These are phyloP conservation scores for Sclerotinia nivalis DNA, from an alignment of 2,329 filamentous ascomycete species.

Conservation along the genomic window DNA sequence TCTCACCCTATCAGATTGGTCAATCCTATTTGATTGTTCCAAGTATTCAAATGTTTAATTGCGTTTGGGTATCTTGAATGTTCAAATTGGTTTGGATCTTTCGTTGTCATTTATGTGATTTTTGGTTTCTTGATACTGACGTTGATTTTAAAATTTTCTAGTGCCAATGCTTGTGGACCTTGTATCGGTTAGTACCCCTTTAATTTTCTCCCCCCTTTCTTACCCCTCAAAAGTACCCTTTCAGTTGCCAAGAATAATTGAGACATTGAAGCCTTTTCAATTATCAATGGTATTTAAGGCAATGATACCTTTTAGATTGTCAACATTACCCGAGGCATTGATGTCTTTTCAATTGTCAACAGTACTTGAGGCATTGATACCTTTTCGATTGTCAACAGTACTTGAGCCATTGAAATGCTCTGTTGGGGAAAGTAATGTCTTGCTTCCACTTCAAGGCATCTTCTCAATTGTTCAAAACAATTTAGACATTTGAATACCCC, in stretches of 20 bases:
- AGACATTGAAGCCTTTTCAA: background rate
- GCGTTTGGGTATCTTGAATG: too few species aligned
- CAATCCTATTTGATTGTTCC: too few species aligned
- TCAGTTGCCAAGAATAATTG: background rate
- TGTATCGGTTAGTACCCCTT: constrained; percentile 64
- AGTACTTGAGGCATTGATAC: background rate
- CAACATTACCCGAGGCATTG: background rate
- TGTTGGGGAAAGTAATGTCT: background rate
- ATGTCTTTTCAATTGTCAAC: background rate
- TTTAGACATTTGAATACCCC: background rate
- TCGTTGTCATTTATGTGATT: too few species aligned
- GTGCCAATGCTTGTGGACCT: constrained; percentile 87
- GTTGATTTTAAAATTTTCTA: too few species aligned
- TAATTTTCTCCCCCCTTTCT: background rate
- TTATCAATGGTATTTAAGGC: background rate
- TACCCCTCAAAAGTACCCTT: background rate
- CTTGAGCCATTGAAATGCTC: background rate
- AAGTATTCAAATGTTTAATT: too few species aligned
- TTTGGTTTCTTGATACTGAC: too few species aligned
- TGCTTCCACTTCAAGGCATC: background rate
- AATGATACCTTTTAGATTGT: background rate
- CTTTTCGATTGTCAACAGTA: background rate
- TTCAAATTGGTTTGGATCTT: too few species aligned
- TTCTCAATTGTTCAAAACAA: background rate
- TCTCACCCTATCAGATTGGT: too few species aligned